A percentile compares a stretch with the other conserved stretches of the same genome.
Conservation (phyloP, 306 rosid genomes). For the Lotus japonicus region DNA sequence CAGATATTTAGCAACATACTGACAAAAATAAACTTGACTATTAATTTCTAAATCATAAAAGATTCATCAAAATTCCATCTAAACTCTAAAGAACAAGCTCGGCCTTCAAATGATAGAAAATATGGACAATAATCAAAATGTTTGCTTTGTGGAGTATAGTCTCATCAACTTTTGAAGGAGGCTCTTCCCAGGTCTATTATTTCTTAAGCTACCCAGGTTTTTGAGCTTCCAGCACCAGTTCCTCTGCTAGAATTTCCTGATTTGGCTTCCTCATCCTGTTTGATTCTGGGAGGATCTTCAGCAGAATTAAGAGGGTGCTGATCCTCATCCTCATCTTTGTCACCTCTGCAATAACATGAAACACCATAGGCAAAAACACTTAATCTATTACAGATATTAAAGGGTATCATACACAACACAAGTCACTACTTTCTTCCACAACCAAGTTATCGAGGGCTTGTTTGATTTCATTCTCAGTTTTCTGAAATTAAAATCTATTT, state of each 20-base stretch:
- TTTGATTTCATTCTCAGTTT: too few relatives aligned
- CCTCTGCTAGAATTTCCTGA: conserved; percentile 31
- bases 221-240: conserved; percentile 40
- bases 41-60: background rate
- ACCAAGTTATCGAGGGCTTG: background rate
- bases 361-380: background rate
- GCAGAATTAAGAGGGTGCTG: conserved; percentile 27
- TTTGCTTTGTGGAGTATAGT: background rate
- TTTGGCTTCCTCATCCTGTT: conserved; percentile 44
- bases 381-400: background rate
- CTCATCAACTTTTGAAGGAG: too few relatives aligned
- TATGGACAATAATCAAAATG: background rate
- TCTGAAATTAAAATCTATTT: too few relatives aligned
- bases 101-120: background rate
- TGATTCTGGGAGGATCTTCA: conserved; percentile 32
- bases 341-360: conserved; percentile 47
- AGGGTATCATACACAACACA: background rate
- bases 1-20: background rate
- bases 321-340: conserved; percentile 40
- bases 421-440: background rate
- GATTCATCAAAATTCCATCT: background rate
- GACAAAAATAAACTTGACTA: background rate
- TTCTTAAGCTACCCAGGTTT: conserved; percentile 28
- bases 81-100: background rate
- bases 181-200: background rate